A percentile compares a stretch with the other conserved stretches of the same genome.
Evolutionary conservation across 257 asterid species (phyloP).

Genomic region (Petunia secreta): DNA sequence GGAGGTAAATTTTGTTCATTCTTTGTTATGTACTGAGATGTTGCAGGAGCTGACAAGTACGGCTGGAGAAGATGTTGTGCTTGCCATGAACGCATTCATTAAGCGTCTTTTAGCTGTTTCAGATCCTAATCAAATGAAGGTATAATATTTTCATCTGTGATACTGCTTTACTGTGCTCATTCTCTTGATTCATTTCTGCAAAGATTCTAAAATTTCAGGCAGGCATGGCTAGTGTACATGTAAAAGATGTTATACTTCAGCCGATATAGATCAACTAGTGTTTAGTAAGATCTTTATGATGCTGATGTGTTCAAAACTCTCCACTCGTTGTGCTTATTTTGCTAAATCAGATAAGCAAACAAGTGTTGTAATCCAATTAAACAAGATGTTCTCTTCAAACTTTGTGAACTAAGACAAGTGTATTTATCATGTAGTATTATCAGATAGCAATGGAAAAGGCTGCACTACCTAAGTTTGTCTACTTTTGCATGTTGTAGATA

Average conservation of each 20-base stretch:
- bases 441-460: not conserved
- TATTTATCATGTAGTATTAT: not conserved
- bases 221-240: not conserved
- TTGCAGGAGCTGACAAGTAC: slow-evolving; percentile 88
- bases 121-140: slow-evolving; percentile 97
- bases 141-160: slow-evolving; percentile 30
- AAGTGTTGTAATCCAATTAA: not conserved
- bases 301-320: not conserved
- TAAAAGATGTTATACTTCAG: slow-evolving; percentile 4
- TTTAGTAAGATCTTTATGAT: not conserved
- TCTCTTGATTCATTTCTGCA: not conserved
- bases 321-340: not conserved
- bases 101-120: slow-evolving; percentile 88
- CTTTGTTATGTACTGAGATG: not conserved
- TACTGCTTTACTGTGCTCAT: not conserved
- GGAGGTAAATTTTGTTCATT: not conserved
- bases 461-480: not conserved
- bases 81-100: slow-evolving; percentile 95
- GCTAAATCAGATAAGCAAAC: slow-evolving; percentile 6
- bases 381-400: not conserved
- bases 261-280: not conserved
- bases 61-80: slow-evolving; percentile 92
- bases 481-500: not conserved
- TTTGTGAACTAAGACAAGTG: not conserved
- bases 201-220: not conserved